phyloP scores from a whole-genome alignment of 768 basidiomycete genomes.

The Podaxis sp. region DNA sequence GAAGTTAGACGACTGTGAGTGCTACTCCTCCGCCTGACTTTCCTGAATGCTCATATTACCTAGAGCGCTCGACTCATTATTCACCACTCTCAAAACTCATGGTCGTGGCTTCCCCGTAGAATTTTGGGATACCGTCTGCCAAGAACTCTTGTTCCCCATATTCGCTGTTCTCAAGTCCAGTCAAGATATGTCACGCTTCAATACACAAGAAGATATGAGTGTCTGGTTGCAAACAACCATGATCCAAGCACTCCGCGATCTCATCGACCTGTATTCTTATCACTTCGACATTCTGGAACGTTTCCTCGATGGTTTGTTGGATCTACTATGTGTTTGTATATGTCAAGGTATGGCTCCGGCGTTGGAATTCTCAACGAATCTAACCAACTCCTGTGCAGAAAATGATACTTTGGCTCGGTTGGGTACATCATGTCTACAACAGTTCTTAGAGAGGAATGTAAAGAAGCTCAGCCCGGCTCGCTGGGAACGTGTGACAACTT shows the following conservation, averaged over 20 bases:
- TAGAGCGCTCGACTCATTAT: conserved; percentile 96
- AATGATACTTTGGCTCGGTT: conserved; percentile 98
- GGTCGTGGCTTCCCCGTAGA: conserved; percentile 82
- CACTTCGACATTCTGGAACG: conserved; percentile 91
- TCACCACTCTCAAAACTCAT: conserved; percentile 88
- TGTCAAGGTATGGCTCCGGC: conserved; percentile 80
- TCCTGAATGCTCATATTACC: conserved; percentile 11
- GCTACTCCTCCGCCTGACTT: background rate
- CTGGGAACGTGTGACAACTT: conserved; percentile 91
- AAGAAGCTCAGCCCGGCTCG: conserved; percentile 76
- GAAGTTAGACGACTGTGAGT: conserved; percentile 95
- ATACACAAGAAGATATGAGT: conserved; percentile 97
- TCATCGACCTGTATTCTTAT: conserved; percentile 94
- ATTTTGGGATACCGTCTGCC: conserved; percentile 98
- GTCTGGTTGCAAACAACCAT: conserved; percentile 99
- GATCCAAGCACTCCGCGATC: conserved; percentile 94
- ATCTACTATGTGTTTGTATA: conserved; percentile 93
- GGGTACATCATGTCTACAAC: conserved; percentile 96
- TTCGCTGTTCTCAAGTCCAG: conserved; percentile 94
- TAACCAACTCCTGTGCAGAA: conserved; percentile 48
- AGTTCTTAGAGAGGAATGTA: conserved; percentile 91
- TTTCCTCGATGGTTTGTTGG: conserved; percentile 90
- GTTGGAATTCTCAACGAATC: conserved; percentile 2
- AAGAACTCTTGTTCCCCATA: conserved; percentile 96
- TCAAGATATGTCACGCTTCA: conserved; percentile 90